These are phyloP conservation scores for Ceriops decandra DNA, from an alignment of 345 rosid genomes.

Conservation along the genomic window DNA sequence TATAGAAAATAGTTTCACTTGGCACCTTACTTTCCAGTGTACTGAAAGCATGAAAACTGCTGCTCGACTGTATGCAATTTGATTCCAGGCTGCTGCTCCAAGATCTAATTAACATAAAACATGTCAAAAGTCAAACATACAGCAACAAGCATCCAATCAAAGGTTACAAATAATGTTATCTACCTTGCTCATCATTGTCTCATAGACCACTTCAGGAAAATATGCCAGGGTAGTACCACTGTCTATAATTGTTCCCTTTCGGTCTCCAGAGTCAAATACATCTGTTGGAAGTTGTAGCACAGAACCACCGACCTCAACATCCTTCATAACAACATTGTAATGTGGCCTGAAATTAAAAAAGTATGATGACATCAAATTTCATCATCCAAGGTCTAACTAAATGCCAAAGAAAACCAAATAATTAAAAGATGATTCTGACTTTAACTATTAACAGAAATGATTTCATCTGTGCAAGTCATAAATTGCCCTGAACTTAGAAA, in stretches of 20 bases:
- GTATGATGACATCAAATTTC: constrained; percentile 12
- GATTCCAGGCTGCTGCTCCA: constrained; percentile 23
- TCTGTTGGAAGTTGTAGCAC: constrained; percentile 45
- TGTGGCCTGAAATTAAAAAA: constrained; percentile 49
- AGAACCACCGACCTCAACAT: constrained; percentile 52
- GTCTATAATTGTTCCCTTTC: constrained; percentile 62
- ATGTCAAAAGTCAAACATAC: neutral
- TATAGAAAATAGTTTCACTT: neutral
- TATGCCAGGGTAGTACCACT: constrained; percentile 90
- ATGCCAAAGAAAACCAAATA: neutral
- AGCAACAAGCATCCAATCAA: neutral
- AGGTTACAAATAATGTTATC: neutral
- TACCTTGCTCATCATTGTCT: constrained; percentile 48
- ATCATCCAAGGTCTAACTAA: constrained; percentile 4
- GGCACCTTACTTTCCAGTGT: constrained; percentile 29
- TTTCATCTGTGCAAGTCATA: too few relatives aligned
- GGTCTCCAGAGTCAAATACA: constrained; percentile 38
- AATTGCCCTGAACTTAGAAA: too few relatives aligned
- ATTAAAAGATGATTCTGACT: neutral
- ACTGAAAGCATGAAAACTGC: constrained; percentile 29
- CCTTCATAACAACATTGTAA: constrained; percentile 65
- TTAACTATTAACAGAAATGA: too few relatives aligned
- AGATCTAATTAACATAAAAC: constrained; percentile 20
- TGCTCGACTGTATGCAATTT: constrained; percentile 26
- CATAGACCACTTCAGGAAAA: constrained; percentile 49